Base-by-base conservation (phyloP, 352 stramenopile species). In the Elongisporangium senticosum region DNA sequence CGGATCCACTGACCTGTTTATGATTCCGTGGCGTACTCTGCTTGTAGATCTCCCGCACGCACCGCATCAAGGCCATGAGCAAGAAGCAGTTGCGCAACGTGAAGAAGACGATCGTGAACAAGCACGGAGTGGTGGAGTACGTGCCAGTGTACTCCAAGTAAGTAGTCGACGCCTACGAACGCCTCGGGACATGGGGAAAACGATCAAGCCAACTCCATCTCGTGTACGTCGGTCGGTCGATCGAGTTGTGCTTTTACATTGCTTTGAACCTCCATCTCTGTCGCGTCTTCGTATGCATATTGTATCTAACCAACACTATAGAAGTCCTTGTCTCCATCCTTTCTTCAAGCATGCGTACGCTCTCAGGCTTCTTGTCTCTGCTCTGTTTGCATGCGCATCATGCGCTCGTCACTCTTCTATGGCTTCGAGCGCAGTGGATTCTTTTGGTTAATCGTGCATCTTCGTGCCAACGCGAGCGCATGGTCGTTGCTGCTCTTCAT, bases 1-100 rank as follows among this genome's bases (percentile, higher is more conserved):
- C 33, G 11, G 33, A 17, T 43, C 33, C 33, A 10, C 33, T 43
- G 33, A 43, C 11, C 13, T 43, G 33, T 43, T 43, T 43, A 43
- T 43, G 33, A 43, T 43, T 15, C 11, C 8, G 13, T 43, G 1
- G 33, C 11, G 8, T 43, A 10, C 62, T 51, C 53, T 40, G 55
- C 1, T 26, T 58, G 15, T 48, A 93, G 81, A 93, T 96, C 56
- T 90, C 81, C 28, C 79, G 87, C 66, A 90, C 86, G 64, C 77
- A 93, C 74, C 74, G 86, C 48, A 70, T 96, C 67, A 96, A 96
- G 83, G 87, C 78, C 19, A 96, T 96, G 87, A 95, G 86, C 79
- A 96, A 96, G 83, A 96, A 96, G 72, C 87, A 96, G 69, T 68
- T 96, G 65, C 86, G 86, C 62, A 91, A 95, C 60, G 87, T 96